Evolutionary conservation across 495 filamentous ascomycete species (phyloP).

Genomic region (Penicillium tannophilum): DNA sequence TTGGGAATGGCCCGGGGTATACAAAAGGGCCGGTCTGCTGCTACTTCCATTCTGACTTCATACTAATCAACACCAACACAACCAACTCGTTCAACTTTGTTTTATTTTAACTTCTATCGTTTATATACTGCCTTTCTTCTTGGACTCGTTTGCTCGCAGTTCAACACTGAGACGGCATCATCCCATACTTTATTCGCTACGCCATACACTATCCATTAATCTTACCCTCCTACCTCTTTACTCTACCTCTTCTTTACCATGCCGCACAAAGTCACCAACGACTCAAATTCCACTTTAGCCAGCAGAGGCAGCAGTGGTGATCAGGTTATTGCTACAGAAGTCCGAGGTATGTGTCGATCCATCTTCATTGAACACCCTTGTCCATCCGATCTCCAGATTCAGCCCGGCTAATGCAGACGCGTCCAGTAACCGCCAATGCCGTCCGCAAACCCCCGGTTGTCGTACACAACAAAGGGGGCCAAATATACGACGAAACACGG

Average conservation of each 20-base stretch:
- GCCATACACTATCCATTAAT: slow-evolving; percentile 1
- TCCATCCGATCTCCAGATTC: slow-evolving; percentile 21
- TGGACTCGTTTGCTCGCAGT: slow-evolving; percentile 18
- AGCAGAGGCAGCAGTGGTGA: slow-evolving; percentile 42
- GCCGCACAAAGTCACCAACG: slow-evolving; percentile 48
- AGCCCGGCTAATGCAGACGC: slow-evolving; percentile 27
- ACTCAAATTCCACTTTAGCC: slow-evolving; percentile 48
- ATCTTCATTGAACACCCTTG: background rate
- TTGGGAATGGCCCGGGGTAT: slow-evolving; percentile 31
- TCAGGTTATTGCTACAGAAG: slow-evolving; percentile 39
- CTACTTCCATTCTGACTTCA: slow-evolving; percentile 8
- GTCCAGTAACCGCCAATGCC: slow-evolving; percentile 26
- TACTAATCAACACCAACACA: slow-evolving; percentile 10
- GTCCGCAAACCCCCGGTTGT: slow-evolving; percentile 42
- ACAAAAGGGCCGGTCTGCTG: slow-evolving; percentile 29
- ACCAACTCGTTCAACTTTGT: slow-evolving; percentile 7
- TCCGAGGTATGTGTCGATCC: slow-evolving; percentile 40
- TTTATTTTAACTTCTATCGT: slow-evolving; percentile 14
- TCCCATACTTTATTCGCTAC: slow-evolving; percentile 1
- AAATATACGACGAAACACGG: slow-evolving; percentile 50
- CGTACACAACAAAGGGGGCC: slow-evolving; percentile 49
- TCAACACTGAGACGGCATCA: slow-evolving; percentile 25
- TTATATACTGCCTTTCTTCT: background rate
- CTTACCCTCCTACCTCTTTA: background rate
- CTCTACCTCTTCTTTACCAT: slow-evolving; percentile 23